Percentiles rank a stretch among this genome's conserved stretches.
These are phyloP conservation scores for Xylariales sp. DNA, from an alignment of 2,329 filamentous ascomycete genomes.

Conservation along the genomic window DNA sequence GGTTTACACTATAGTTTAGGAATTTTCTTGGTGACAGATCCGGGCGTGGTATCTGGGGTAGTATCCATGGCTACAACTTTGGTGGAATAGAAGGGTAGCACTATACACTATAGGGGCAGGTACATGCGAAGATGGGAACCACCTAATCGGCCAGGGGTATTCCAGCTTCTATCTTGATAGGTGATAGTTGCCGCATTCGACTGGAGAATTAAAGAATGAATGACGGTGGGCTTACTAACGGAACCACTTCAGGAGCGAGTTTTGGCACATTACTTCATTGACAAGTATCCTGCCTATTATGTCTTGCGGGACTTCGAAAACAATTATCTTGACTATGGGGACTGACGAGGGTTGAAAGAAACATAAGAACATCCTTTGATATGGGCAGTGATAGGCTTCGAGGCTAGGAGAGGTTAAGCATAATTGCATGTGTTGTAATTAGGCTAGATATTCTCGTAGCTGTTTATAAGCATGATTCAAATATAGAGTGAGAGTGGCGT, in stretches of 20 bases:
- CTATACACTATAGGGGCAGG: background rate
- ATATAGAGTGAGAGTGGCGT: conserved; percentile 7
- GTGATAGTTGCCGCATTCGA: background rate
- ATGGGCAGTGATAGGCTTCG: background rate
- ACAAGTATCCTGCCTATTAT: too few relatives aligned
- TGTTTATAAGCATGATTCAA: background rate
- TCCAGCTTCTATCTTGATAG: background rate
- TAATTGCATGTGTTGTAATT: background rate
- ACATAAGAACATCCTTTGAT: background rate
- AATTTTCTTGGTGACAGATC: conserved; percentile 3
- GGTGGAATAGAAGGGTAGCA: background rate
- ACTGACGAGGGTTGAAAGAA: background rate
- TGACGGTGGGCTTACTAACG: too few relatives aligned
- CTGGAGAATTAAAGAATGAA: background rate
- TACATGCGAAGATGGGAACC: conserved; percentile 4
- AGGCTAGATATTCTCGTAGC: background rate
- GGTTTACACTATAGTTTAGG: background rate
- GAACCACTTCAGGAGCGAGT: too few relatives aligned
- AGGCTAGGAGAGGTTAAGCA: background rate
- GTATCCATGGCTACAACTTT: background rate
- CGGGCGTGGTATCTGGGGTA: conserved; percentile 26
- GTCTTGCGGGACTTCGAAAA: too few relatives aligned
- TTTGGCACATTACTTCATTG: too few relatives aligned
- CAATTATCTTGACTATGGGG: background rate
- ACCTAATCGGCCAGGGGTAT: background rate